Evolutionary conservation across 257 asterid genomes (phyloP).

Genomic region (Orobanche coerulescens): DNA sequence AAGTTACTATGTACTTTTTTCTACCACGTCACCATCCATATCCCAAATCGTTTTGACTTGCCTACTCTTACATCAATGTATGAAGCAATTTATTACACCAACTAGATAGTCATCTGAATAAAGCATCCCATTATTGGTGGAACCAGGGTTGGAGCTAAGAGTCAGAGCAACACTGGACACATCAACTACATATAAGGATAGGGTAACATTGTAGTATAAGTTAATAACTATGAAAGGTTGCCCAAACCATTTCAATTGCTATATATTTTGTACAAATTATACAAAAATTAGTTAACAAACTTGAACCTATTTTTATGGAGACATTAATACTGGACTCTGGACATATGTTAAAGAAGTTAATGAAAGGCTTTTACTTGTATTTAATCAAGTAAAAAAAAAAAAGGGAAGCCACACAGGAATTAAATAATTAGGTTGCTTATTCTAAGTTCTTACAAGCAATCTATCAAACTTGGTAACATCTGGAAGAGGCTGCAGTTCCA

Average conservation of each 20-base stretch:
- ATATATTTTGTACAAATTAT: not conserved
- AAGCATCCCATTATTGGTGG: not conserved
- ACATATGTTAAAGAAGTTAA: constrained; percentile 2
- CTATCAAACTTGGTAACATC: constrained; percentile 64
- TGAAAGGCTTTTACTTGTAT: not conserved
- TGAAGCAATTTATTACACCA: not conserved
- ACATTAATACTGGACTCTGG: constrained; percentile 1
- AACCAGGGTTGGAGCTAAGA: not conserved
- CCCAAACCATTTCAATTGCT: not conserved
- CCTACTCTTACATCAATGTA: not conserved
- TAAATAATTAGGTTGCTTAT: constrained; percentile 11
- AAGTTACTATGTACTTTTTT: not conserved
- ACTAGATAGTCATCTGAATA: not conserved
- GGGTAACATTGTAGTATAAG: not conserved
- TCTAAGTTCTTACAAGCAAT: constrained; percentile 62
- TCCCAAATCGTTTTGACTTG: not conserved
- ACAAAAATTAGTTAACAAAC: not conserved
- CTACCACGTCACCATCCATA: not conserved
- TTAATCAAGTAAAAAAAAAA: not conserved
- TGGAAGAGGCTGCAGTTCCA: constrained; percentile 48
- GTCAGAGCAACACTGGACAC: not conserved
- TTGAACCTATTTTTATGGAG: not conserved
- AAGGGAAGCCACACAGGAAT: constrained; percentile 9
- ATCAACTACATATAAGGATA: not conserved
- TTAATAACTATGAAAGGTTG: not conserved